phyloP scores from a whole-genome alignment of 345 rosid species.

The Lepidium didymum region DNA sequence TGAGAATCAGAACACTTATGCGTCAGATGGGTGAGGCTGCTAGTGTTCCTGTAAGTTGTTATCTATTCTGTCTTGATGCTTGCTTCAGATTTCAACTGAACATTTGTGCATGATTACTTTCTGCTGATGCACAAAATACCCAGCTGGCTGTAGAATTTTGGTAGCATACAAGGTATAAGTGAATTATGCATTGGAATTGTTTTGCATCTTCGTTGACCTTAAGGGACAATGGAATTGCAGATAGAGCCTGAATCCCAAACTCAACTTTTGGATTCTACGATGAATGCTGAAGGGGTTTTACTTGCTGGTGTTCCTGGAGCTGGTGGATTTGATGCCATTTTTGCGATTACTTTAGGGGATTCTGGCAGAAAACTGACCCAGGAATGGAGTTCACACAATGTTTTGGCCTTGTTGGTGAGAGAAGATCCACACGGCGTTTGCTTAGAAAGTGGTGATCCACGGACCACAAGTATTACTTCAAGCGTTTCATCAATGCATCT shows the following conservation, averaged over 20 bases:
- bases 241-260: conserved; percentile 86
- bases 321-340: conserved; percentile 94
- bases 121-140: not conserved
- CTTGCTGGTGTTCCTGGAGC: conserved; percentile 97
- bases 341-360: conserved; percentile 67
- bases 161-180: not conserved
- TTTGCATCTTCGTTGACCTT: conserved; percentile 5
- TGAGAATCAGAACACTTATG: conserved; percentile 65
- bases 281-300: conserved; percentile 79
- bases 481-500: conserved; percentile 53
- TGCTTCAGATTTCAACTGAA: conserved; percentile 4
- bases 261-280: conserved; percentile 68
- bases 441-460: conserved; percentile 75
- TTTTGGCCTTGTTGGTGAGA: conserved; percentile 74
- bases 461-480: conserved; percentile 48
- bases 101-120: not conserved
- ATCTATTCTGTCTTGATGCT: not conserved
- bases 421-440: conserved; percentile 90
- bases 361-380: conserved; percentile 44
- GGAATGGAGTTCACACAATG: conserved; percentile 67
- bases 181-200: not conserved
- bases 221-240: conserved; percentile 42
- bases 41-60: conserved; percentile 54
- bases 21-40: conserved; percentile 86
- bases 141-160: not conserved